These are phyloP conservation scores for Gossypium stocksii DNA, from an alignment of 345 rosid species.

Conservation along the genomic window DNA sequence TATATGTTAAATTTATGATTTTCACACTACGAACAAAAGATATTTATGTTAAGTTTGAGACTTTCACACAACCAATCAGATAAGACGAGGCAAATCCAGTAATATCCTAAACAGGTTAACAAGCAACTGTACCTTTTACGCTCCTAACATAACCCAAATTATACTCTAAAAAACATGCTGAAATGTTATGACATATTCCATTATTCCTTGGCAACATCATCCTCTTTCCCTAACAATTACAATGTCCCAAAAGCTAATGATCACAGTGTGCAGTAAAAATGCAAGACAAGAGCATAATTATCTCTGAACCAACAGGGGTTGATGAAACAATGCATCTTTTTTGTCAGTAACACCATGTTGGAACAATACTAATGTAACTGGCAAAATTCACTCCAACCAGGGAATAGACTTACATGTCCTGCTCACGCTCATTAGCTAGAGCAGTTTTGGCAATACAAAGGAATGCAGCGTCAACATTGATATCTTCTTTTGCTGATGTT, in stretches of 20 bases:
- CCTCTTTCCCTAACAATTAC: background rate
- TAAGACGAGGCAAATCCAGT: background rate
- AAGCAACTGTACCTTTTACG: background rate
- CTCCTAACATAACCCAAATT: background rate
- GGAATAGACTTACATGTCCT: conserved; percentile 67
- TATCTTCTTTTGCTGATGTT: conserved; percentile 95
- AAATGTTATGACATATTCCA: background rate
- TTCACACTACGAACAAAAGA: no score
- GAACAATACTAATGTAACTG: background rate
- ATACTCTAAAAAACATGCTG: background rate
- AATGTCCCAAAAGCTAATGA: conserved; percentile 3
- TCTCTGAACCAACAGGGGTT: background rate
- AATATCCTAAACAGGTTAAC: background rate
- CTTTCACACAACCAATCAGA: background rate
- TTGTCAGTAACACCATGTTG: conserved; percentile 58
- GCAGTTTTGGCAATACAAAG: conserved; percentile 79
- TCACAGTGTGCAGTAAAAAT: background rate
- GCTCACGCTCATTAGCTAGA: conserved; percentile 72
- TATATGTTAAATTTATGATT: no score
- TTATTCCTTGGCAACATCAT: background rate
- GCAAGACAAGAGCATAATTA: background rate
- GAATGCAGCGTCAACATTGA: conserved; percentile 84
- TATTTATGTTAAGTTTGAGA: background rate
- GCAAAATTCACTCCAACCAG: background rate
- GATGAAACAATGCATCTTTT: conserved; percentile 30